A percentile compares a stretch with the other conserved stretches of the same genome.
These are phyloP conservation scores for Aspergillus quadricinctus DNA, from an alignment of 2,329 filamentous ascomycete genomes.

Conservation along the genomic window DNA sequence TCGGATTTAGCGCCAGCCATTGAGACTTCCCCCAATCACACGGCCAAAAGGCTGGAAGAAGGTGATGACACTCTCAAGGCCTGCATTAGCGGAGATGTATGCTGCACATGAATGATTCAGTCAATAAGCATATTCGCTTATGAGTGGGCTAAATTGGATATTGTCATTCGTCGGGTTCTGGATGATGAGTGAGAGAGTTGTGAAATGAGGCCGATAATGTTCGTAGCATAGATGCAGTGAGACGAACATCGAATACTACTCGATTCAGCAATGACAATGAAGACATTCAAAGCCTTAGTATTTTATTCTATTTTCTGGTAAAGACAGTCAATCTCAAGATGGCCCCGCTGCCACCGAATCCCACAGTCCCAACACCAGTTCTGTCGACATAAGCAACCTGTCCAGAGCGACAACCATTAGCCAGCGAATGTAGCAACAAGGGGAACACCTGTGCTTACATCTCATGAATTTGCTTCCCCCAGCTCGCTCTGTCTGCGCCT, in stretches of 20 bases:
- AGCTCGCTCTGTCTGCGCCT: constrained; percentile 8
- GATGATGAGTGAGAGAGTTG: neutral
- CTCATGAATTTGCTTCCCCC: constrained; percentile 15
- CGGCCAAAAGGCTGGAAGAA: neutral
- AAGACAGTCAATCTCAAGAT: constrained; percentile 10
- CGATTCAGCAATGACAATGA: neutral
- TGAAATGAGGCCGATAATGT: neutral
- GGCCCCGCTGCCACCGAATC: constrained; percentile 7
- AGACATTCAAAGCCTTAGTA: neutral
- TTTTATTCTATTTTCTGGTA: neutral
- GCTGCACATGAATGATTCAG: neutral
- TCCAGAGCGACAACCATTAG: constrained; percentile 2
- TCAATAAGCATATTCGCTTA: neutral
- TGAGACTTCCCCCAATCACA: neutral
- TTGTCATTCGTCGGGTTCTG: neutral
- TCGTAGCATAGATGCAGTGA: neutral
- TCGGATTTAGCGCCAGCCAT: neutral
- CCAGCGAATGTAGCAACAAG: neutral
- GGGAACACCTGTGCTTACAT: constrained; percentile 7
- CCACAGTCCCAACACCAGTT: constrained; percentile 20
- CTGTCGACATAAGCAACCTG: constrained; percentile 12
- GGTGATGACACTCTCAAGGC: neutral
- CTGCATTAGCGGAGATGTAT: neutral
- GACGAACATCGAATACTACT: neutral
- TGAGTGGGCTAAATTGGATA: neutral